Evolutionary conservation across 495 filamentous ascomycete genomes (phyloP).

Genomic region (Daldinia caldariorum): DNA sequence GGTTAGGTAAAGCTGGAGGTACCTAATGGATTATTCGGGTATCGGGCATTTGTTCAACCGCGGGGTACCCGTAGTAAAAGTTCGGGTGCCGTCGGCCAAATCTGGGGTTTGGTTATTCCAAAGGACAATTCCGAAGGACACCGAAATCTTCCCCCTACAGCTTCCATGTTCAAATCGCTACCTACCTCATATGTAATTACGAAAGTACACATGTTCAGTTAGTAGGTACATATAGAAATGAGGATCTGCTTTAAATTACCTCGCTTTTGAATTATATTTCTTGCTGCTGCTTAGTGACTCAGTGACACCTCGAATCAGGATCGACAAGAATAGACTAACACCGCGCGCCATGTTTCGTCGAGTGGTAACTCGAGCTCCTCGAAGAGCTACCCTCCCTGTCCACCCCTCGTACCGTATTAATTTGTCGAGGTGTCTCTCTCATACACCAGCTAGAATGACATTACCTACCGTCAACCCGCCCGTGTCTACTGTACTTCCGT

Average conservation of each 20-base stretch:
- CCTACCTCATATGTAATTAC: no score
- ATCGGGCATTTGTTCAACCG: constrained; percentile 35
- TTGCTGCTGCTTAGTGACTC: background rate
- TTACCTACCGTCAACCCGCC: constrained; percentile 51
- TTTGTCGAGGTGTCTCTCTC: constrained; percentile 39
- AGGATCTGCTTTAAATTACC: background rate
- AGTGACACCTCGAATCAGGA: background rate
- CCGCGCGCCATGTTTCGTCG: constrained; percentile 49
- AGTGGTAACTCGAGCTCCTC: constrained; percentile 46
- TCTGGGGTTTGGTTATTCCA: background rate
- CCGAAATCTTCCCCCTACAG: background rate
- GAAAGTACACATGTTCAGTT: background rate
- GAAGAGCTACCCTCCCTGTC: constrained; percentile 42
- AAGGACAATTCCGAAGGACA: background rate
- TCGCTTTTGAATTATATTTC: background rate
- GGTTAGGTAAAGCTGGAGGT: no score
- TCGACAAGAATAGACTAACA: constrained; percentile 1
- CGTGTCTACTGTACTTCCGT: constrained; percentile 65
- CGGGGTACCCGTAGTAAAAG: background rate
- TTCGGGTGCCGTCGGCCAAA: constrained; percentile 3
- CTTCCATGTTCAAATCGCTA: background rate
- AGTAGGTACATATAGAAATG: background rate
- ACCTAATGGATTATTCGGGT: no score
- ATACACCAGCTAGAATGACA: constrained; percentile 46
- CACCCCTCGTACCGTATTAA: constrained; percentile 19